Base-by-base conservation (phyloP, 306 rosid genomes). In the Calophaca sinica region DNA sequence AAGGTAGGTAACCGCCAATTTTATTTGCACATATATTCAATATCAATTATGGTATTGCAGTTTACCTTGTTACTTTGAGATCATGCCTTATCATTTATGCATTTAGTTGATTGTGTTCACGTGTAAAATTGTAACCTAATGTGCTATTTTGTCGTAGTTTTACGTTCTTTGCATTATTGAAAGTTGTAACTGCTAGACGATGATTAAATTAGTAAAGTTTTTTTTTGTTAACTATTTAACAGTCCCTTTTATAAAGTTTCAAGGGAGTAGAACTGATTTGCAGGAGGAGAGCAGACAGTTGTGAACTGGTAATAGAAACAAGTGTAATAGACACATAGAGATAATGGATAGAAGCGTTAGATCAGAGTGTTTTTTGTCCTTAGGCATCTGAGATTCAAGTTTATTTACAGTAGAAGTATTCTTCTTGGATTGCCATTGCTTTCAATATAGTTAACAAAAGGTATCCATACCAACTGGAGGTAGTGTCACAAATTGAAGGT, bases 1-100 rank as follows among this genome's bases (percentile, higher is more conserved):
- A 92, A 92, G 98, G 99, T 92, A 55, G 28, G 83, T 72, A 38
- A 50, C 49, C 35, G 28, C 42, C 15, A 35, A 42, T 14, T 69
- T 58, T 70, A 7, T 49, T 32, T 33, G 73, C 58, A 49, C 20
- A 36, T 62, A 14, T 76, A 4, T 52, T 79, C 61, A 39, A 48
- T 45, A 44, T 63, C 38, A 63, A 36, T 64, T 65, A 65, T 46
- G 74, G 13, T 50, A 55, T 46, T 57, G 48, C 41, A 48, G 70
- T 79, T 48, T 55, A 28, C 69, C 58, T 62, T n/a, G 59, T 52
- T 44, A 53, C 59, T 52, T 41, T 44, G 44, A 35, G 64, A 54
- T 12, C 42, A 52, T 52, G 53, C 29, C 28, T n/a, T 33, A 45
- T 63, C 14, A 35, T 72, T 72, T 71, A 53, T 63, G 51, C 52